Conservation (phyloP, 805 yeast species). For the Ogataea angusta region DNA sequence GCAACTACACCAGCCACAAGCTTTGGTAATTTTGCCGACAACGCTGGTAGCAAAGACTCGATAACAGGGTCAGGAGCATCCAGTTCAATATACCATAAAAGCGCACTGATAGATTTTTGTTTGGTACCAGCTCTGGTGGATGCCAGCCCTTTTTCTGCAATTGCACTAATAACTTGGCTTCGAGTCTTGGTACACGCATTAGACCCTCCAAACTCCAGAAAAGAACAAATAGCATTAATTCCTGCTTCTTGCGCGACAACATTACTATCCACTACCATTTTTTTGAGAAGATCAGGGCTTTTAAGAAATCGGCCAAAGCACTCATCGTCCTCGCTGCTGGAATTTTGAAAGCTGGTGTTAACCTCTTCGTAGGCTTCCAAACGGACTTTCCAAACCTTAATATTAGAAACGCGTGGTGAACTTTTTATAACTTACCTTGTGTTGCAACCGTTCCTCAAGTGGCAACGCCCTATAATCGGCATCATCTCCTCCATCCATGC, state of each 20-base stretch:
- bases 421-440: constrained; percentile 43
- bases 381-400: constrained; percentile 77
- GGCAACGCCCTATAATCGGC: constrained; percentile 64
- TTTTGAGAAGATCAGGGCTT: constrained; percentile 54
- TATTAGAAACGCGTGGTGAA: constrained; percentile 7
- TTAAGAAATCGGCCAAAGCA: constrained; percentile 49
- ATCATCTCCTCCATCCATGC: constrained; percentile 36
- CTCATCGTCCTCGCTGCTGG: constrained; percentile 54
- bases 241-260: constrained; percentile 92
- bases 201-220: constrained; percentile 56
- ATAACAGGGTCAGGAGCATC: constrained; percentile 64
- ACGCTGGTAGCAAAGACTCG: constrained; percentile 61
- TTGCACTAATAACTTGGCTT: constrained; percentile 39
- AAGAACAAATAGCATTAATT: constrained; percentile 49
- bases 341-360: constrained; percentile 45
- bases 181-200: constrained; percentile 40
- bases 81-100: constrained; percentile 61
- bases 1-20: constrained; percentile 64
- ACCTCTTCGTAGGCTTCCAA: constrained; percentile 73
- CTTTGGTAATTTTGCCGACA: constrained; percentile 69
- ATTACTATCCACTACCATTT: constrained; percentile 70
- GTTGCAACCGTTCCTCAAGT: constrained; percentile 60
- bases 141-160: constrained; percentile 80
- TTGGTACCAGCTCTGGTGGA: constrained; percentile 76
- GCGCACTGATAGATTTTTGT: constrained; percentile 57